Conservation (phyloP, 768 basidiomycete genomes). For the Gloeophyllum trabeum region DNA sequence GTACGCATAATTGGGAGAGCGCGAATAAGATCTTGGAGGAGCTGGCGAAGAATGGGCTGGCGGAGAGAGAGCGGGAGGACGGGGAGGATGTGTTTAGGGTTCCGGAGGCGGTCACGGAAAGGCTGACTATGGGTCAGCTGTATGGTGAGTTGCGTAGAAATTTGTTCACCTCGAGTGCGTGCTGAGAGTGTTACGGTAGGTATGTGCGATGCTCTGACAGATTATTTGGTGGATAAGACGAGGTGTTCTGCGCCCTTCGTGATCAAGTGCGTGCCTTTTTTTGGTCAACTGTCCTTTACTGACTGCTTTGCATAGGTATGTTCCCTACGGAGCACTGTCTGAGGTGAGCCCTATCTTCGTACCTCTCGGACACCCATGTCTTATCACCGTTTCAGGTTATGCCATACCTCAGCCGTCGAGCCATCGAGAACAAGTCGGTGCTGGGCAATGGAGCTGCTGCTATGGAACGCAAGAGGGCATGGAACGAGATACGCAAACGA, state of each 20-base stretch:
- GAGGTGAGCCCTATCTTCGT: constrained; percentile 29
- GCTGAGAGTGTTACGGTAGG: constrained; percentile 29
- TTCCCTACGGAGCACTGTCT: constrained; percentile 64
- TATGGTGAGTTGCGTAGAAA: constrained; percentile 43
- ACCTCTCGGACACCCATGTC: not conserved
- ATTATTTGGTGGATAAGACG: constrained; percentile 50
- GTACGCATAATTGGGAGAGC: constrained; percentile 77
- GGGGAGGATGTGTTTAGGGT: constrained; percentile 27
- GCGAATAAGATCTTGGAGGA: constrained; percentile 49
- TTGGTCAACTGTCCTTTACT: too few relatives aligned
- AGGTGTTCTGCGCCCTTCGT: constrained; percentile 50
- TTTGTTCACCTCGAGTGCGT: not conserved
- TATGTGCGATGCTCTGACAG: constrained; percentile 77
- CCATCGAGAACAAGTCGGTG: constrained; percentile 88
- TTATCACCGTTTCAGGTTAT: constrained; percentile 48
- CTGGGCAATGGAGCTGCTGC: constrained; percentile 62
- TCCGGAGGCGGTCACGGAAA: constrained; percentile 42
- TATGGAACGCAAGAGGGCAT: constrained; percentile 47
- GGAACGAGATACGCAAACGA: constrained; percentile 36
- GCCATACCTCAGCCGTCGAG: constrained; percentile 82
- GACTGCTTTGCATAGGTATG: too few relatives aligned
- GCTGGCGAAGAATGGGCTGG: constrained; percentile 47
- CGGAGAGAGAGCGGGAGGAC: constrained; percentile 17
- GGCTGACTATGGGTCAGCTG: constrained; percentile 70
- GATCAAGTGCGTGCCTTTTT: constrained; percentile 58